Evolutionary conservation across 768 basidiomycete genomes (phyloP), one percentile per base, ranked within the genome.

Genomic region (Suillus alpinus): DNA sequence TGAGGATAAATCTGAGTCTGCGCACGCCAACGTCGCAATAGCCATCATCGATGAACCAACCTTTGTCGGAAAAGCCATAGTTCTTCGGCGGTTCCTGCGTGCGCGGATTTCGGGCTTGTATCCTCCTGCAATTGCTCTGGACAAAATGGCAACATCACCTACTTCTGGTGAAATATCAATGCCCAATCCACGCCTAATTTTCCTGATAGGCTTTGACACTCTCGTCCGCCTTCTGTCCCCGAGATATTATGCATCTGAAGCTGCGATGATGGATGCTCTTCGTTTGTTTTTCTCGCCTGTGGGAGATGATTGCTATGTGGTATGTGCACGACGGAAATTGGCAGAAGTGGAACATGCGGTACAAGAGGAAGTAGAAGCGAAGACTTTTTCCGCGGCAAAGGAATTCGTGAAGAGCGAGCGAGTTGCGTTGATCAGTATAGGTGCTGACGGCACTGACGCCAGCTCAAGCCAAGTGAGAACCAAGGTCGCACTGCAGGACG

Each of bases 1-100:
- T n/a, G 29, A 55, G 26, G 7, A 58, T 8, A 36, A 47, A 37
- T 46, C 58, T 6, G 31, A 40, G 26, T n/a, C 52, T 44, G 56
- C 43, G 44, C 57, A 63, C 34, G 63, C 59, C 46, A 88, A 89
- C 60, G 78, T 90, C 39, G 94, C 92, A 0, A 82, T 96, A 7
- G 95, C 84, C 8, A 82, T 95, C 65, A 84, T 93, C 62, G 85
- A 94, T 70, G 92, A 94, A 67, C 93, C 95, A 12, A 92, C 88
- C 0, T 97, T 98, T 71, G 89, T 91, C 29, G 85, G 87, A 18
- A 98, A 98, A 75, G 88, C 91, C 14, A 73, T 71, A 12, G 74
- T 78, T 44, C 75, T 96, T 32, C 82, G 79, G 52, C 66, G 68
- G 7, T 87, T 82, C 67, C 78, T 92, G 43, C 73, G 66, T 47